Evolutionary conservation across 164 flowering plant genomes (phyloP).

Genomic region (grape (Vitis vinifera)): ASM3070453v1 NC_081812.1:16386501-16387000

Average conservation of each 20-base stretch:
- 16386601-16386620: too few species aligned
- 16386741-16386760: constrained; percentile 76
- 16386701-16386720: background rate
- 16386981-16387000: background rate
- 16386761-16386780: constrained; percentile 87
- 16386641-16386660: background rate
- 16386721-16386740: constrained; percentile 55
- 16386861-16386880: background rate
- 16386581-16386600: too few species aligned
- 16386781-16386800: constrained; percentile 94
- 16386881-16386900: too few species aligned
- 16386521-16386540: too few species aligned
- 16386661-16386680: too few species aligned
- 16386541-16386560: too few species aligned
- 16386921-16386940: background rate
- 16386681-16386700: background rate
- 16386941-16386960: background rate
- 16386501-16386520: too few species aligned
- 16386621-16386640: background rate
- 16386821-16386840: too few species aligned
- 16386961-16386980: background rate
- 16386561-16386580: too few species aligned
- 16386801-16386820: constrained; percentile 91
- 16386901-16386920: too few species aligned
- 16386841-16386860: too few species aligned